Base-by-base conservation (phyloP, 805 yeast genomes). In the Myxozyma udenii region DNA sequence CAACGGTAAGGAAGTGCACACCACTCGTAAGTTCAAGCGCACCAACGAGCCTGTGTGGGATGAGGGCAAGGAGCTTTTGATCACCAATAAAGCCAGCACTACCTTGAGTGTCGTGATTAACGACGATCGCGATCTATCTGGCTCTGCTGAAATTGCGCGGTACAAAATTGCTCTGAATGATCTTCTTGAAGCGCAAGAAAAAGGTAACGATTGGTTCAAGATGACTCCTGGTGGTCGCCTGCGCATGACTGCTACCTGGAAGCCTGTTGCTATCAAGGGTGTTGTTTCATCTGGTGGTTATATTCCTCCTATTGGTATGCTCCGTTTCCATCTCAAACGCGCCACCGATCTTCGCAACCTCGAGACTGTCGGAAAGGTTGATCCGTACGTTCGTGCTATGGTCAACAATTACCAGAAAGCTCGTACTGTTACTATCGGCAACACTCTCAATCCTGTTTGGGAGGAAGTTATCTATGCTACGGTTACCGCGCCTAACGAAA, bases 231-330 rank as follows among this genome's bases (percentile, higher is more conserved):
- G 73, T 42, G 97, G 96, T 51, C 87, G 85, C 61, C 74, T 87
- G 37, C 79, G 81, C 60, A 66, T 93, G 50, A 69, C 78, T 3
- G 80, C 93, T 25, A 70, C 73, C 47, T 93, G 96, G 96, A 88
- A 84, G 68, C 91, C 98, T 6, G 95, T 90, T 46, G 80, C 77
- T 25, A 70, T 91, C 63, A 68, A 75, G 21, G 76, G 71, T 54
- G 85, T 84, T 16, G 69, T 81, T 36, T 87, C 88, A 55, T 71
- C 86, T 21, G 80, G 83, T 61, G 93, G 91, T 46, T 91, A 89
- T 71, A 80, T 88, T n/a, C 88, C 88, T 51, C 98, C 98, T 44
- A 84, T 91, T 66, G 98, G 99, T 66, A 91, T 85, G 30, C 77
- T 90, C 4, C 81, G 97, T 64, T 74, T 93, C 51, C 63, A 66